These are phyloP conservation scores for Lentinula edodes DNA, from an alignment of 768 basidiomycete species.

Conservation along the genomic window DNA sequence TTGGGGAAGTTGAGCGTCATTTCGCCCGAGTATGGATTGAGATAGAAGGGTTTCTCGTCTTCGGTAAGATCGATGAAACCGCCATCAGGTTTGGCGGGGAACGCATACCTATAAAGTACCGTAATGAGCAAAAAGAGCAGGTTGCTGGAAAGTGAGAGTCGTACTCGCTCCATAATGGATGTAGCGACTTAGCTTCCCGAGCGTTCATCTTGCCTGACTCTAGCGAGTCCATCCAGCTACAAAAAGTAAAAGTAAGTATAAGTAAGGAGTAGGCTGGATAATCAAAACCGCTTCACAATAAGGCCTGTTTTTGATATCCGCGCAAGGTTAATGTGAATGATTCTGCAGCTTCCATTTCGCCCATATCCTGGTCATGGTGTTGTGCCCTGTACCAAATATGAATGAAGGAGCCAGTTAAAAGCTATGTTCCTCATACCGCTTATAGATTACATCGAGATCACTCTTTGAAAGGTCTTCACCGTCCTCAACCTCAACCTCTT, in stretches of 20 bases:
- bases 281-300: constrained; percentile 44
- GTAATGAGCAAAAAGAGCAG: constrained; percentile 8
- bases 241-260: not conserved
- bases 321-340: constrained; percentile 74
- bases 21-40: constrained; percentile 90
- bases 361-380: constrained; percentile 67
- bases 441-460: constrained; percentile 80
- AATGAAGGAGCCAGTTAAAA: not conserved
- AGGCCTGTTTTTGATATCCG: constrained; percentile 91
- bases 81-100: constrained; percentile 54
- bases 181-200: constrained; percentile 68
- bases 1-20: constrained; percentile 81
- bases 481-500: constrained; percentile 81
- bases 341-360: constrained; percentile 74
- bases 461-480: constrained; percentile 77
- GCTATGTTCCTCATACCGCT: constrained; percentile 48
- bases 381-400: constrained; percentile 58
- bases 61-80: constrained; percentile 73
- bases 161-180: constrained; percentile 93
- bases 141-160: constrained; percentile 19
- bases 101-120: constrained; percentile 52
- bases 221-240: constrained; percentile 87
- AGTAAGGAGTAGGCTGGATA: not conserved
- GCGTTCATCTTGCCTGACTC: constrained; percentile 73
- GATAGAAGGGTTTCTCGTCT: constrained; percentile 78